Evolutionary conservation across 257 asterid genomes (phyloP).

Genomic region (Gardenia jasminoides): DNA sequence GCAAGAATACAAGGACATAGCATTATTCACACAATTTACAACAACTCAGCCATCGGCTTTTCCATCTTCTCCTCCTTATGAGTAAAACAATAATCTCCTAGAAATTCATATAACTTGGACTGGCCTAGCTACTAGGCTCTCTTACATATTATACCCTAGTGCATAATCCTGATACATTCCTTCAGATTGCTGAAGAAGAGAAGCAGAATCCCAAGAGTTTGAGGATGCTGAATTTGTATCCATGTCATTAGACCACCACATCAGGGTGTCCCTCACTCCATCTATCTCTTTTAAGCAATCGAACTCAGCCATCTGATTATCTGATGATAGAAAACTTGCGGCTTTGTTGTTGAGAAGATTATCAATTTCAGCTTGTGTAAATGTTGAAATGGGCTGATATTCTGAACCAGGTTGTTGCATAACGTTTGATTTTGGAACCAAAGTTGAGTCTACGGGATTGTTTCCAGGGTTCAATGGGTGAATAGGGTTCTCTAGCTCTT

Average conservation of each 20-base stretch:
- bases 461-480: slow-evolving; percentile 3
- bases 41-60: slow-evolving; percentile 9
- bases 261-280: slow-evolving; percentile 32
- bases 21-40: slow-evolving; percentile 56
- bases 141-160: slow-evolving; percentile 45
- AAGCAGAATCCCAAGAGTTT: slow-evolving; percentile 55
- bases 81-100: slow-evolving; percentile 26
- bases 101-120: not conserved
- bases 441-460: slow-evolving; percentile 4
- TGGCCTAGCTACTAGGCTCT: not conserved
- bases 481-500: slow-evolving; percentile 22
- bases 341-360: slow-evolving; percentile 39
- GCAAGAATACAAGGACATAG: slow-evolving; percentile 25
- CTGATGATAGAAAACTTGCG: slow-evolving; percentile 20
- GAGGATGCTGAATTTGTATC: slow-evolving; percentile 53
- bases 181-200: slow-evolving; percentile 43
- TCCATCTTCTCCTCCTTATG: slow-evolving; percentile 23
- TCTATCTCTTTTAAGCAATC: slow-evolving; percentile 52
- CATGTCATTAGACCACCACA: slow-evolving; percentile 74
- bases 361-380: slow-evolving; percentile 54
- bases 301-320: slow-evolving; percentile 26
- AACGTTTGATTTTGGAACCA: slow-evolving; percentile 7
- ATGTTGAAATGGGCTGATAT: slow-evolving; percentile 28
- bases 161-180: slow-evolving; percentile 51
- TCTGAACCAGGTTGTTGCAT: slow-evolving; percentile 18